These are phyloP conservation scores for Massariosphaeria phaeospora DNA, from an alignment of 495 filamentous ascomycete genomes.

Conservation along the genomic window DNA sequence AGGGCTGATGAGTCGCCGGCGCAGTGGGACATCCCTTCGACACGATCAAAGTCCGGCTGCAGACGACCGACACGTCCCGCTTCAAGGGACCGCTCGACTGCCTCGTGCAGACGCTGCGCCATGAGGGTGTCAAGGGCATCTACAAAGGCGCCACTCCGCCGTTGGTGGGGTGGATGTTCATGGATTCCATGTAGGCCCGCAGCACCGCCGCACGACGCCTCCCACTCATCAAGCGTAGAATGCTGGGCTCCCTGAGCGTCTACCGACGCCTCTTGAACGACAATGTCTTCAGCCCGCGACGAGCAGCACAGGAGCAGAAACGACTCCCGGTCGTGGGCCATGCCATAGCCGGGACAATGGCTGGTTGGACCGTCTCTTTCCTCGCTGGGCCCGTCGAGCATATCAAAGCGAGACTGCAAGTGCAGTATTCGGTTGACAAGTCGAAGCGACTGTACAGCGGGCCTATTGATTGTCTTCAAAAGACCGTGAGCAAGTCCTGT, in stretches of 20 bases:
- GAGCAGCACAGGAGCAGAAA: constrained; percentile 21
- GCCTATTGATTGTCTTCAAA: constrained; percentile 73
- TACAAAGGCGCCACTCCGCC: constrained; percentile 93
- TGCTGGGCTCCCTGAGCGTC: constrained; percentile 86
- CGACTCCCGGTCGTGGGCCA: constrained; percentile 75
- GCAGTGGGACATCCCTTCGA: constrained; percentile 61
- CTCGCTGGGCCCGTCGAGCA: constrained; percentile 94
- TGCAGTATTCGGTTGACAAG: constrained; percentile 79
- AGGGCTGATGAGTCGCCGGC: too few relatives aligned
- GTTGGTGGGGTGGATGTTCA: constrained; percentile 94
- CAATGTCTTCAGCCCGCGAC: constrained; percentile 60
- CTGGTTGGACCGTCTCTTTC: constrained; percentile 84
- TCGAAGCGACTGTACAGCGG: constrained; percentile 71
- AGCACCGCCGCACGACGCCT: too few relatives aligned
- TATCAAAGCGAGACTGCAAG: constrained; percentile 87
- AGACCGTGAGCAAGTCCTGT: constrained; percentile 52
- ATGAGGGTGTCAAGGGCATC: constrained; percentile 71
- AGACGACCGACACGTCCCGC: constrained; percentile 70
- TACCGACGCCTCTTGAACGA: constrained; percentile 78
- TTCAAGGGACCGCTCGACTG: constrained; percentile 89
- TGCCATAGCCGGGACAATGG: constrained; percentile 78
- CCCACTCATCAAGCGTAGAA: constrained; percentile 43
- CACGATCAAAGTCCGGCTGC: constrained; percentile 91
- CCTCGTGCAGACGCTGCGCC: constrained; percentile 68
- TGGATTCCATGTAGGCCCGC: constrained; percentile 70